A percentile compares a stretch with the other conserved stretches of the same genome.
These are phyloP conservation scores for Parachlorella kessleri DNA, from an alignment of 139 green algal species.

Conservation along the genomic window DNA sequence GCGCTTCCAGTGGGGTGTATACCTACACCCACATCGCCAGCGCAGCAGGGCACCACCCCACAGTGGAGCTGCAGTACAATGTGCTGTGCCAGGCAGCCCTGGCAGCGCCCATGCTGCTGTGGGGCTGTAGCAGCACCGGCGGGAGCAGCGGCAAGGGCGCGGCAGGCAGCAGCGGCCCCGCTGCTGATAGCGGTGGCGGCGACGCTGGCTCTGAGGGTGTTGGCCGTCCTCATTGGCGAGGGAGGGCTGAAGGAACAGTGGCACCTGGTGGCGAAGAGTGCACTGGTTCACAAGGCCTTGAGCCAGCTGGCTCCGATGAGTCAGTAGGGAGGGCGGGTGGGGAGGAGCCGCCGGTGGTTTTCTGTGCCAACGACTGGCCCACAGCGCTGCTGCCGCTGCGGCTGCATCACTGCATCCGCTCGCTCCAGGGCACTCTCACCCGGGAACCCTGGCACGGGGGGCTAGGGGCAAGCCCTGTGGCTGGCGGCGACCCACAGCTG, in stretches of 20 bases:
- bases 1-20: conserved; percentile 26
- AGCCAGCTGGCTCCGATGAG: no score
- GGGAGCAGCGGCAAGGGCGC: not conserved
- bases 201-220: not conserved
- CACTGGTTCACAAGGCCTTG: not conserved
- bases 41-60: conserved; percentile 8
- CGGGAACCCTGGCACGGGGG: no score
- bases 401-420: conserved; percentile 45
- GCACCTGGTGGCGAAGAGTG: no score
- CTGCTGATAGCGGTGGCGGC: not conserved
- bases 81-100: conserved; percentile 85
- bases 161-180: not conserved
- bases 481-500: no score
- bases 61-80: conserved; percentile 69
- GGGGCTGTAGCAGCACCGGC: no score
- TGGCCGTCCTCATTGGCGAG: no score
- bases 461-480: no score
- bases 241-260: no score
- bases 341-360: conserved; percentile 26
- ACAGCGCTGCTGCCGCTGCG: conserved; percentile 38
- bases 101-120: conserved; percentile 72
- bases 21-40: conserved; percentile 48
- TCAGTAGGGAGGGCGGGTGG: no score
- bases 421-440: no score
- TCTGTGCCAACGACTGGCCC: conserved; percentile 61